These are phyloP conservation scores for Cyberlindnera mrakii DNA, from an alignment of 805 yeast species.

Conservation along the genomic window DNA sequence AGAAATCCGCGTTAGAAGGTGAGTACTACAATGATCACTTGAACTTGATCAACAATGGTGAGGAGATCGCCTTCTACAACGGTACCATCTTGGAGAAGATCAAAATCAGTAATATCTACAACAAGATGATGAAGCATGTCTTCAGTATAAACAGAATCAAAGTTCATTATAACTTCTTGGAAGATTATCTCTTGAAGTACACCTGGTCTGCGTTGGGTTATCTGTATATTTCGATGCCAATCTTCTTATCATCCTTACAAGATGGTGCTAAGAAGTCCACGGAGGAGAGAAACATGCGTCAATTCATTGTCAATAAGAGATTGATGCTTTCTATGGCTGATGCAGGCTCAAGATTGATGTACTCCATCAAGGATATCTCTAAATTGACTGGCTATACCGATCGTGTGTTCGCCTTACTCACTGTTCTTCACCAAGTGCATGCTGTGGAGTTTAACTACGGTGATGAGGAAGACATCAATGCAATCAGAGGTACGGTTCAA, in stretches of 20 bases:
- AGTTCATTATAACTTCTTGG: conserved; percentile 65
- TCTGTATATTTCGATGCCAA: conserved; percentile 84
- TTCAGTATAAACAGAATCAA: conserved; percentile 49
- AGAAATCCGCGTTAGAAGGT: conserved; percentile 77
- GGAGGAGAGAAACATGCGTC: conserved; percentile 66
- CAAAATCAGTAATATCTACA: conserved; percentile 56
- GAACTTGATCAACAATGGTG: conserved; percentile 81
- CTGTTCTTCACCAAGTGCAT: conserved; percentile 79
- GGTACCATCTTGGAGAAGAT: conserved; percentile 75
- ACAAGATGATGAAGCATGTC: conserved; percentile 48
- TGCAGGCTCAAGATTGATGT: conserved; percentile 92
- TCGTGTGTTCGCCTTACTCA: conserved; percentile 68
- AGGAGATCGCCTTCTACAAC: conserved; percentile 90
- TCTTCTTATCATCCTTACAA: conserved; percentile 50
- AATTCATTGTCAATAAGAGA: conserved; percentile 85
- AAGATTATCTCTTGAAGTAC: conserved; percentile 82
- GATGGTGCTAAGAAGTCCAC: conserved; percentile 19
- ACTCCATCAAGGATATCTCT: conserved; percentile 88
- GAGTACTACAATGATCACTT: conserved; percentile 82
- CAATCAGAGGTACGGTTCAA: conserved; percentile 77
- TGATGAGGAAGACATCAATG: conserved; percentile 35
- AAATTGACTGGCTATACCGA: conserved; percentile 88
- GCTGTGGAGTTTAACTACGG: conserved; percentile 41
- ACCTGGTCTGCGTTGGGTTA: conserved; percentile 97
- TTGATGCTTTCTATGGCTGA: conserved; percentile 87